phyloP scores from a whole-genome alignment of 139 green algal species.

The Ulvella scutata region DNA sequence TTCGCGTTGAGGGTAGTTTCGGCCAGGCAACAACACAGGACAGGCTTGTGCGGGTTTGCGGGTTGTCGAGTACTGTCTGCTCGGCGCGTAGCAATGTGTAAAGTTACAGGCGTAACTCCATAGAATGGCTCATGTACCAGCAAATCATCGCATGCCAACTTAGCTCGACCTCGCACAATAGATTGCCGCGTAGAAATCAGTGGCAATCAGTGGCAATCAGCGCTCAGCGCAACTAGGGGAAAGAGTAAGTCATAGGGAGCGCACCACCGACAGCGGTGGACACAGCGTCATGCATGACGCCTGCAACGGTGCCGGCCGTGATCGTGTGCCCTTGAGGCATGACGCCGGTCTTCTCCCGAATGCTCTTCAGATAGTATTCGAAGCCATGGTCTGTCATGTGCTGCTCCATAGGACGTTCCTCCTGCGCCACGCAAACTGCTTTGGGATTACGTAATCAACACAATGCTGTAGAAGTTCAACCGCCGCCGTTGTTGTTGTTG shows the following conservation, averaged over 20 bases:
- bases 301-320: background rate
- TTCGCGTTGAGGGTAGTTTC: no score
- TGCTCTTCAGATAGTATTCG: background rate
- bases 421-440: background rate
- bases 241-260: background rate
- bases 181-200: no score
- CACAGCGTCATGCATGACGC: background rate
- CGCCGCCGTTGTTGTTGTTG: background rate
- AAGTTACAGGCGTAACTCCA: no score
- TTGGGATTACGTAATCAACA: background rate
- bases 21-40: no score
- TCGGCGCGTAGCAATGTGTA: no score
- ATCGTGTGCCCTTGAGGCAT: background rate
- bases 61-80: no score
- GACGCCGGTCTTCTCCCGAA: background rate
- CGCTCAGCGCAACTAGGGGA: no score
- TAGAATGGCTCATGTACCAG: no score
- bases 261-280: background rate
- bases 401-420: background rate
- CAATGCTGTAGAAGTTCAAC: background rate
- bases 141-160: no score
- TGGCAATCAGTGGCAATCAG: no score
- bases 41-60: no score
- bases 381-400: background rate
- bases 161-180: no score